A percentile compares a stretch with the other conserved stretches of the same genome.
Conservation (phyloP, 345 rosid species). For the Brassica carinata region DNA sequence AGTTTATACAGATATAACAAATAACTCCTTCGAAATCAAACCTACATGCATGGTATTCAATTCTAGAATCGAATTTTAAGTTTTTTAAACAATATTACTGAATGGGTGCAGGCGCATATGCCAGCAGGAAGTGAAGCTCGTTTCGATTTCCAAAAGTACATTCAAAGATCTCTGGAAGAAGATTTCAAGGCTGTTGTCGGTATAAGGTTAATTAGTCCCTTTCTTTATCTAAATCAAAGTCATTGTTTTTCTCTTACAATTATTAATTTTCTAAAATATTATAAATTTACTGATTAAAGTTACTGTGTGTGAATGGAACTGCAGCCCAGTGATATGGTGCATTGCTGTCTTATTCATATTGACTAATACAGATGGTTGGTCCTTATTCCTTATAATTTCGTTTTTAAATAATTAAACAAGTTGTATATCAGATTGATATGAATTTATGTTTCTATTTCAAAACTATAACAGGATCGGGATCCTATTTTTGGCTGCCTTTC, state of each 20-base stretch:
- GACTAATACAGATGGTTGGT: slow-evolving; percentile 77
- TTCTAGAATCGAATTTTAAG: neutral
- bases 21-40: too few relatives aligned
- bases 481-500: slow-evolving; percentile 83
- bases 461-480: slow-evolving; percentile 55
- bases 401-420: neutral
- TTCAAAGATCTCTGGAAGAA: slow-evolving; percentile 77
- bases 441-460: neutral
- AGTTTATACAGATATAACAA: neutral
- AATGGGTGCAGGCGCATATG: slow-evolving; percentile 78
- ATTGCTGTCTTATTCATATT: slow-evolving; percentile 67
- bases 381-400: neutral
- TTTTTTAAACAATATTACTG: neutral
- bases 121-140: slow-evolving; percentile 67
- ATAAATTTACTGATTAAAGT: neutral
- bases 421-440: neutral
- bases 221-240: neutral
- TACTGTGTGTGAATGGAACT: slow-evolving; percentile 26
- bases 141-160: slow-evolving; percentile 85
- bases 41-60: neutral
- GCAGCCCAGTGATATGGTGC: slow-evolving; percentile 84
- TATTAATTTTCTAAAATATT: neutral
- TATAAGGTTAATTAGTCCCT: slow-evolving; percentile 55
- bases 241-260: neutral
- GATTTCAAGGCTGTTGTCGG: slow-evolving; percentile 95